Evolutionary conservation across 2,329 filamentous ascomycete genomes (phyloP), one percentile per base, ranked within the genome.

Genomic region (Penicillium sp.): DNA sequence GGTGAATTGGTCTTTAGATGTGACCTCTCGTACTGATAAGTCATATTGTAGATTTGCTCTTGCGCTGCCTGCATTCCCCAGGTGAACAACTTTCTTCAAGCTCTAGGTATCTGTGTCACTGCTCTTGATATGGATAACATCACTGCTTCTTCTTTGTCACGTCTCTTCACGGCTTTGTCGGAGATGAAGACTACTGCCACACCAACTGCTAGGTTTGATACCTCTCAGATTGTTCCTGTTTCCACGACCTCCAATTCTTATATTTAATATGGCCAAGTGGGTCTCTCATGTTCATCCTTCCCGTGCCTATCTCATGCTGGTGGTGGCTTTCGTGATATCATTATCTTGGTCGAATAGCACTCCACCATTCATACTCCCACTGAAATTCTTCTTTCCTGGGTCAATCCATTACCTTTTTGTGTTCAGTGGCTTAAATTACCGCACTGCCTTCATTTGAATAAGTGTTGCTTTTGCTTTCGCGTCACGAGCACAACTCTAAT

Each of bases 51-150:
- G 65, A 59, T 67, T 7, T 67, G 65, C 23, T 54, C 61, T 11
- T 67, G 64, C 35, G 60, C 58, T 6, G 64, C 61, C 23, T 67
- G 65, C 39, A 29, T 64, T 16, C 60, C 65, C 1, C 8, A 14
- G 3, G 6, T 65, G 4, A 45, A 42, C 21, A 60, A 50, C 26
- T 33, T 65, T 9, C 45, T 67, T 27, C 44, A 48, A 43, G 44
- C 56, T 14, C 54, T 67, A 4, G 63, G 64, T 9, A 19, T 67
- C 10, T 67, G 64, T n/a, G 52, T 58, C 4, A 21, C 48, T 14
- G 33, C 10, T 44, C n/a, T 29, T 29, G 23, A 49, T 23, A 25
- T 14, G 14, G 46, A 35, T 14, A 19, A 29, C 9, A 23, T 27
- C 31, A 50, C 47, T 16, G 42, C 23, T 25, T 37, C 33, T 23